Base-by-base conservation (phyloP, 768 basidiomycete species). In the Tricholoma flavovirens region DNA sequence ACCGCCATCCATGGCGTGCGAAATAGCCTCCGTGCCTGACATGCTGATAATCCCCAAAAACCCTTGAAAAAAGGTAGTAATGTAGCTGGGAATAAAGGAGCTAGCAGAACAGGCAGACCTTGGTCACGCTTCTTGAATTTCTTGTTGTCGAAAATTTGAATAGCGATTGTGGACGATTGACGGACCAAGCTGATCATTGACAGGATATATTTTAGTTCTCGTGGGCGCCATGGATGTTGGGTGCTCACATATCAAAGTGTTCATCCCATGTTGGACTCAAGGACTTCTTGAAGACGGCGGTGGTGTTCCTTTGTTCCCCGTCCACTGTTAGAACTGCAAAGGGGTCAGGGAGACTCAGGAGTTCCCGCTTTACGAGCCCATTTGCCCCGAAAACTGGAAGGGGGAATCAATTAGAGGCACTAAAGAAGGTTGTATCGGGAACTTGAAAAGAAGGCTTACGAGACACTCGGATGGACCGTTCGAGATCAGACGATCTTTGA, bases 101-200 rank as follows among this genome's bases (percentile, higher is more conserved):
- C 1, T n/a, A 17, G 71, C 26, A 69, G 63, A 19, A 76, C 69
- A 38, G 69, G 72, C 60, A 62, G 65, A 60, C 79, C 92, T 75
- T 94, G 93, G 68, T 94, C 93, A 63, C 86, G 83, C 69, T 84
- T 85, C 74, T 81, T 92, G 74, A 90, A 93, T 70, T 90, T 92
- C 66, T 83, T 81, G 71, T 92, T 86, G 77, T 96, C 93, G 66
- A 94, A 93, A 57, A 96, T 83, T 73, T 95, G 91, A 46, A 95
- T 88, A 22, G 81, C 78, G 64, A 95, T 79, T 62, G 83, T 77
- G 33, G 91, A 93, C 26, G 84, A 83, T 58, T 82, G 84, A 45
- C 82, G 86, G 60, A 93, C 82, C 59, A 77, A 78, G 60, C 90
- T 90, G 60, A 21, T 61, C 56, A 52, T 36, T 57, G 40, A 7